Base-by-base conservation (phyloP, 345 rosid species). In the Boechera retrofracta region DNA sequence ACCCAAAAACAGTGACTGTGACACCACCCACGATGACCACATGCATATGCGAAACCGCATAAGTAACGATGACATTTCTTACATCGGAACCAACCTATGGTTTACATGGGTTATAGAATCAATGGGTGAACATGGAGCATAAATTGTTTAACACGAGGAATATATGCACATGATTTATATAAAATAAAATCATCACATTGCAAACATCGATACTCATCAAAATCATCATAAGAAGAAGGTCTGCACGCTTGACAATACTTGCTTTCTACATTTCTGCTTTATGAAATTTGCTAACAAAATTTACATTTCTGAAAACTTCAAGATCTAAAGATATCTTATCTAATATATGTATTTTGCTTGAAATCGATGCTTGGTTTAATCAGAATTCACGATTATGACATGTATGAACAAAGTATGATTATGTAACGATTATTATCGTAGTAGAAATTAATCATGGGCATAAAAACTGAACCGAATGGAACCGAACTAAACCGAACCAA, bases 91-190 rank as follows among this genome's bases (percentile, higher is more conserved):
- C 45, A 10, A 11, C 2, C 1, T 44, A 28, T 10, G 47, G 21
- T 18, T 7, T 15, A 15, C 5, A 1, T 6, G 41, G 1, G 41
- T 15, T 41, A 1, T 53, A 64, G n/a, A 64, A 4, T 3, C 10
- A 73, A 13, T 54, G 64, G 64, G 54, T 73, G 56, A 42, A 54
- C 11, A 42, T 53, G 71, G 42, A 64, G 10, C 71, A 53, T 64
- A 32, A 7, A 63, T 13, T 41, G 64, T 21, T 39, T 64, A 13
- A 54, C 36, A 12, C 56, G 11, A 10, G 71, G 56, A 41, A 53
- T 1, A 64, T 64, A 54, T 41, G 77, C 71, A 54, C 77, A 64
- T 31, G 64, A 38, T 42, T 73, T 52, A 62, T 63, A 62, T 7
- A 73, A 51, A 38, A 39, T 39, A 53, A 73, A 73, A 73, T 54